phyloP scores from a whole-genome alignment of 78 protist species.

The Dictyostelium intermedium region DNA sequence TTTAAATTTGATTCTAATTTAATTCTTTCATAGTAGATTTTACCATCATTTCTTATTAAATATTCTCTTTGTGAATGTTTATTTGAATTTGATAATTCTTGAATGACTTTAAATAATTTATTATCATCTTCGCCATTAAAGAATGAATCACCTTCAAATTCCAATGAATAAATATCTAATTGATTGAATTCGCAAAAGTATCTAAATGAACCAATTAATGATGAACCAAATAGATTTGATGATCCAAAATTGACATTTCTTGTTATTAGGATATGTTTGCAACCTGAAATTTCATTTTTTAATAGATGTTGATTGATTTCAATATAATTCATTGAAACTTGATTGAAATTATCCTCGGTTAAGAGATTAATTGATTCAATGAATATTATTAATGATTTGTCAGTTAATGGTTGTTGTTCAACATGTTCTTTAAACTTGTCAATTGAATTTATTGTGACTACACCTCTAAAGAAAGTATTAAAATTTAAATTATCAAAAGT shows the following conservation, averaged over 20 bases:
- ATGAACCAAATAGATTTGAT: not conserved
- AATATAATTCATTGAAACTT: not conserved
- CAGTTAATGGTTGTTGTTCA: not conserved
- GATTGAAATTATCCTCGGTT: not conserved
- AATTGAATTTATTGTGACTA: not conserved
- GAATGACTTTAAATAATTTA: not conserved
- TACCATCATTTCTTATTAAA: not conserved
- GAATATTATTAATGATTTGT: not conserved
- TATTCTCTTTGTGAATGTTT: conserved; percentile 8
- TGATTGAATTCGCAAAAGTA: not conserved
- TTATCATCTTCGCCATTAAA: not conserved
- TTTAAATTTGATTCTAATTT: not conserved
- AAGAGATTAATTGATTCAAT: not conserved
- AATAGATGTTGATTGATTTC: conserved; percentile 21
- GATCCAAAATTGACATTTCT: not conserved
- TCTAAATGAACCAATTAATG: conserved; percentile 8
- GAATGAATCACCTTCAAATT: not conserved
- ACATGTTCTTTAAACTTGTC: not conserved
- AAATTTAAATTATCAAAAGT: too few species aligned
- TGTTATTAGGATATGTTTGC: not conserved
- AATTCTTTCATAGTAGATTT: not conserved
- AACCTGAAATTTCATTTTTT: not conserved
- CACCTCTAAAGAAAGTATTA: too few species aligned
- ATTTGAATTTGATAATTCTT: not conserved
- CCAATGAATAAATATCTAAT: not conserved